Evolutionary conservation across 2,329 filamentous ascomycete genomes (phyloP).

Genomic region (Fusarium liriodendri): DNA sequence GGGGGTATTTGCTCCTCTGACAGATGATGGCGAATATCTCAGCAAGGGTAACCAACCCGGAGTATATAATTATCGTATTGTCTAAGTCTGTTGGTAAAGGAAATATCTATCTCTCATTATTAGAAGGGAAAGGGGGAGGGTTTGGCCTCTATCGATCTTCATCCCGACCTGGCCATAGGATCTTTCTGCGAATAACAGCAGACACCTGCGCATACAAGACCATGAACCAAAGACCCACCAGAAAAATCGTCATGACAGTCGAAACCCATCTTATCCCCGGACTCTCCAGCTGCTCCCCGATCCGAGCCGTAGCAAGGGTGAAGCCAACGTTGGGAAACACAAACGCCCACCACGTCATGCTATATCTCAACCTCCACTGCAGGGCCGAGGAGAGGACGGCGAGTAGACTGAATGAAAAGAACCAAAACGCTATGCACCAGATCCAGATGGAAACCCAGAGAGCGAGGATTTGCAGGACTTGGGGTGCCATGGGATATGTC

Average conservation of each 20-base stretch:
- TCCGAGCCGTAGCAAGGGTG: conserved; percentile 37
- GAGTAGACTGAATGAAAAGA: conserved; percentile 40
- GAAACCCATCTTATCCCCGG: conserved; percentile 39
- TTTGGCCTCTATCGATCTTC: conserved; percentile 28
- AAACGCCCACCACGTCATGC: conserved; percentile 45
- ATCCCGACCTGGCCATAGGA: conserved; percentile 43
- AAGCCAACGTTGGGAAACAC: conserved; percentile 46
- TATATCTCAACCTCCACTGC: conserved; percentile 34
- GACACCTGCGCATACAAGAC: conserved; percentile 34
- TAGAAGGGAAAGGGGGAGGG: neutral
- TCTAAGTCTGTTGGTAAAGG: neutral
- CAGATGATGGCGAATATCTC: conserved; percentile 20
- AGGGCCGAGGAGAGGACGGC: conserved; percentile 30
- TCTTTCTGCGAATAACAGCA: conserved; percentile 35
- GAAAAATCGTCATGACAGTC: conserved; percentile 33
- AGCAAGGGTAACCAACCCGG: conserved; percentile 1
- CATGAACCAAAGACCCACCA: conserved; percentile 41
- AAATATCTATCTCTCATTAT: neutral
- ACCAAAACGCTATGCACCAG: conserved; percentile 45
- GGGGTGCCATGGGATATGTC: conserved; percentile 34
- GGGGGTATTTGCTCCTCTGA: conserved; percentile 16
- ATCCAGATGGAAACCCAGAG: conserved; percentile 43
- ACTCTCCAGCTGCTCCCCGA: conserved; percentile 41
- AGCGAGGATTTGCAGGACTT: conserved; percentile 40
- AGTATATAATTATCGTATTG: conserved; percentile 26